phyloP scores from a whole-genome alignment of 306 rosid genomes.

The Rosa multiflora region DNA sequence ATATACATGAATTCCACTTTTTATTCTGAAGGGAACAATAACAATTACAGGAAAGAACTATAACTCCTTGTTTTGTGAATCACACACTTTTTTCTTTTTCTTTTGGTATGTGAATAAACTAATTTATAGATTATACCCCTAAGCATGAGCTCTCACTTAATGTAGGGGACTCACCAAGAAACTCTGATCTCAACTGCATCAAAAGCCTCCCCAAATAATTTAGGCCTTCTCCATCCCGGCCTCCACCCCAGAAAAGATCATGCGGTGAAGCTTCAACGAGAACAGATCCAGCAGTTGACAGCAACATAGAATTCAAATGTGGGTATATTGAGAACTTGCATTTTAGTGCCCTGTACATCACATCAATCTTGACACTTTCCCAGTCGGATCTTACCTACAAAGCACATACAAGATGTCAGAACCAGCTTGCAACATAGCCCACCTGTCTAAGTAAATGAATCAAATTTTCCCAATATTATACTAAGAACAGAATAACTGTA shows the following conservation, averaged over 20 bases:
- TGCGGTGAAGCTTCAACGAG: slow-evolving; percentile 94
- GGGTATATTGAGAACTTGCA: slow-evolving; percentile 89
- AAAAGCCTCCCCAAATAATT: slow-evolving; percentile 82
- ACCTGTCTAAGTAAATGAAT: background rate
- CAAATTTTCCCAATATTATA: background rate
- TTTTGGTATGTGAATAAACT: background rate
- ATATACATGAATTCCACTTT: background rate
- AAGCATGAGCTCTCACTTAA: background rate
- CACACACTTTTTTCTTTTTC: background rate
- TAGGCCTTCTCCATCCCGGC: slow-evolving; percentile 89
- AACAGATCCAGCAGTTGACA: slow-evolving; percentile 75
- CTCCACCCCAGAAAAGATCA: slow-evolving; percentile 97
- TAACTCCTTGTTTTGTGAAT: background rate
- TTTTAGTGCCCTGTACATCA: slow-evolving; percentile 79
- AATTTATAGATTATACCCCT: background rate
- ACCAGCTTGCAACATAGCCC: background rate
- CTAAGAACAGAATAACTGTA: background rate
- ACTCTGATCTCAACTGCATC: slow-evolving; percentile 88
- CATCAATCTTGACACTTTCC: slow-evolving; percentile 74
- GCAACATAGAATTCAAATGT: slow-evolving; percentile 70
- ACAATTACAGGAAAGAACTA: background rate
- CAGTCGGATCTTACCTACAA: slow-evolving; percentile 78
- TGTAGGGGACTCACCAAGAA: slow-evolving; percentile 56
- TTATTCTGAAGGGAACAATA: background rate
- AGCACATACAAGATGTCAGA: slow-evolving; percentile 3